These are phyloP conservation scores for Plectranthus barbatus DNA, from an alignment of 257 asterid genomes.

Conservation along the genomic window DNA sequence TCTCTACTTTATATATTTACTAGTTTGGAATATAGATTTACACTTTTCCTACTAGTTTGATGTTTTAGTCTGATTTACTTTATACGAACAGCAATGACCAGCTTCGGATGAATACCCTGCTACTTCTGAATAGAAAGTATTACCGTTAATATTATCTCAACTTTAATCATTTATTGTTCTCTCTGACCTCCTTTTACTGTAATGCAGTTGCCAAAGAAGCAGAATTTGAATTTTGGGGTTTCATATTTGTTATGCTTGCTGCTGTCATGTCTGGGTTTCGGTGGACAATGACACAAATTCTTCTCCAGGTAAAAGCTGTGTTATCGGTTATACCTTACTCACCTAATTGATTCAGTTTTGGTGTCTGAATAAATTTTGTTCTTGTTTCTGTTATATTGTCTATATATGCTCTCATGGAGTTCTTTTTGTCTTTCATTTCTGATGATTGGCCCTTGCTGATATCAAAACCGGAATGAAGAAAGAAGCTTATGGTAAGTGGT, in stretches of 20 bases:
- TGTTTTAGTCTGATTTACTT: not conserved
- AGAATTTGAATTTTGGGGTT: constrained; percentile 95
- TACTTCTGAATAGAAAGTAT: not conserved
- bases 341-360: constrained; percentile 6
- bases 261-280: constrained; percentile 99
- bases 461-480: constrained; percentile 55
- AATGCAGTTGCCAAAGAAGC: constrained; percentile 92
- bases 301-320: constrained; percentile 70
- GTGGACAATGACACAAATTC: constrained; percentile 99
- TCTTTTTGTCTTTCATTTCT: constrained; percentile 18
- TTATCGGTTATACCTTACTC: no score
- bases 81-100: not conserved
- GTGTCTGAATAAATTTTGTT: constrained; percentile 3
- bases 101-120: not conserved
- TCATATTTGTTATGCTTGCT: constrained; percentile 90
- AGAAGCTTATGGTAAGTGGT: constrained; percentile 84
- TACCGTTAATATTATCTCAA: not conserved
- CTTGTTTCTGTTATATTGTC: constrained; percentile 2
- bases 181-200: constrained; percentile 14
- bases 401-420: constrained; percentile 20
- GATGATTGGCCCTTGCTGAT: constrained; percentile 35
- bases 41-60: not conserved
- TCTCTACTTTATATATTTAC: not conserved
- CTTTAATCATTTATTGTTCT: not conserved
- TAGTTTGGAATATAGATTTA: not conserved